These are phyloP conservation scores for Angomonas desouzai DNA, from an alignment of 208 protist genomes.

Conservation along the genomic window DNA sequence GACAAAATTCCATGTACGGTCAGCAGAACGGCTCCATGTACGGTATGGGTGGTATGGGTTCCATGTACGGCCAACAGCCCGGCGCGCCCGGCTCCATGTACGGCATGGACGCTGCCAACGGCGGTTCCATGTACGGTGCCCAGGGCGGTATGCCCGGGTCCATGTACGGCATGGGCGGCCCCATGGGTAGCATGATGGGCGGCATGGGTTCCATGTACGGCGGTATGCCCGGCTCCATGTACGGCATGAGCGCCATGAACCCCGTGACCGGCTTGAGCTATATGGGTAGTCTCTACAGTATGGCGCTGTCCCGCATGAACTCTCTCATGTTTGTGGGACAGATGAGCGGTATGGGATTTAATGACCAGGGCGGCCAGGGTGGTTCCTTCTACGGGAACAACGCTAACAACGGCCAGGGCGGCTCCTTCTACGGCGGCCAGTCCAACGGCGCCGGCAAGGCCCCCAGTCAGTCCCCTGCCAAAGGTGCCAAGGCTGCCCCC, in stretches of 20 bases:
- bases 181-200: conserved; percentile 23
- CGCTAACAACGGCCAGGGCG: not conserved
- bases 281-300: conserved; percentile 2
- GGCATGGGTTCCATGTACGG: conserved; percentile 19
- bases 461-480: not conserved
- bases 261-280: not conserved
- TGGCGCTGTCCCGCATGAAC: not conserved
- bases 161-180: conserved; percentile 22
- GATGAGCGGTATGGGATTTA: not conserved
- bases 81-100: not conserved
- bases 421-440: not conserved
- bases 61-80: not conserved
- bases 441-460: not conserved
- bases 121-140: not conserved
- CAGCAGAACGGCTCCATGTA: not conserved
- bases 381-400: conserved; percentile 2
- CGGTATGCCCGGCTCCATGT: not conserved
- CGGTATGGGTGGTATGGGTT: not conserved
- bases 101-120: not conserved
- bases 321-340: not conserved
- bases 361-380: not conserved
- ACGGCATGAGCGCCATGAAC: not conserved
- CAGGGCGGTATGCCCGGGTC: not conserved
- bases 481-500: not conserved
- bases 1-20: not conserved